Percentiles rank a stretch among this genome's conserved stretches.
Evolutionary conservation across 306 rosid genomes (phyloP).

Genomic region (Hippophae gyantsensis): DNA sequence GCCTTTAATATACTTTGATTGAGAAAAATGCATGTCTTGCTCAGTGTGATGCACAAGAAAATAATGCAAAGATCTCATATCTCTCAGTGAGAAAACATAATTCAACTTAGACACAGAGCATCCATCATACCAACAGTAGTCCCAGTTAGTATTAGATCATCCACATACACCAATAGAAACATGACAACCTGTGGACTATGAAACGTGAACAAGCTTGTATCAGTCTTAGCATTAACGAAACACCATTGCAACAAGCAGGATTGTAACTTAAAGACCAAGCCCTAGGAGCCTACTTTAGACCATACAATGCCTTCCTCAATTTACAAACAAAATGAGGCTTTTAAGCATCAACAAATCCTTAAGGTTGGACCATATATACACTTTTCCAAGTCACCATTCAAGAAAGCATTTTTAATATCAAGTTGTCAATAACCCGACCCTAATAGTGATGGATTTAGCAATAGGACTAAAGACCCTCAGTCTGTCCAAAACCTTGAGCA

Average conservation of each 20-base stretch:
- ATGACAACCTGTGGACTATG: not conserved
- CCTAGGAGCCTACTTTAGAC: not conserved
- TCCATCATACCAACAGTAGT: not conserved
- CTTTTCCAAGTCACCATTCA: not conserved
- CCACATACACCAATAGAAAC: not conserved
- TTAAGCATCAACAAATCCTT: not conserved
- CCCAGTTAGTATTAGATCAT: not conserved
- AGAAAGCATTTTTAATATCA: not conserved
- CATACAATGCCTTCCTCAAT: not conserved
- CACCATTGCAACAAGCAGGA: not conserved
- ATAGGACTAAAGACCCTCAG: not conserved
- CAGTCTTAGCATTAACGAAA: not conserved
- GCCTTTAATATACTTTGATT: not conserved
- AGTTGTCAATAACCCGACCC: not conserved
- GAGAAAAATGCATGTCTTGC: not conserved
- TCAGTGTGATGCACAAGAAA: not conserved
- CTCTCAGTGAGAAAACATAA: not conserved
- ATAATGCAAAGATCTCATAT: not conserved
- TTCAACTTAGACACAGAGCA: not conserved
- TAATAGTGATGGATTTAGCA: too few species aligned
- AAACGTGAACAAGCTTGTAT: not conserved
- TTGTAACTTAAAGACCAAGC: not conserved
- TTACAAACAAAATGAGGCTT: not conserved
- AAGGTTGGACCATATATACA: not conserved
- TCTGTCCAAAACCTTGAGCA: not conserved